Evolutionary conservation across 2,329 filamentous ascomycete species (phyloP).

Genomic region (Fusarium denticulatum): DNA sequence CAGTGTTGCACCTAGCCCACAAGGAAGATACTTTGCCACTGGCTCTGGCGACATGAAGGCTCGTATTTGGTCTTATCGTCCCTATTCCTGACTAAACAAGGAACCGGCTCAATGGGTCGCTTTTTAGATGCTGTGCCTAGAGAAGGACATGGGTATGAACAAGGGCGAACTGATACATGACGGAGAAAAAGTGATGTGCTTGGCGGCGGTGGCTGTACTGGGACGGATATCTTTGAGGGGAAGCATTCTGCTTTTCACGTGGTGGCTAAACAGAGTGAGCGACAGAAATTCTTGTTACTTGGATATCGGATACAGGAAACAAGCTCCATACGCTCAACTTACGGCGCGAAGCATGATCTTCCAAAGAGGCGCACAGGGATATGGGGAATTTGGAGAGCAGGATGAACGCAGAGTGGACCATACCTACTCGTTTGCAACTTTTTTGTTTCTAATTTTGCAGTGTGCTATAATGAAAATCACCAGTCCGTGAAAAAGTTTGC

Average conservation of each 20-base stretch:
- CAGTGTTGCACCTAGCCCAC: conserved; percentile 92
- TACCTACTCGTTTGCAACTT: conserved; percentile 36
- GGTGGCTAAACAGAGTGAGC: conserved; percentile 25
- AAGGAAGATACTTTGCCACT: conserved; percentile 89
- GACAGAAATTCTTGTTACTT: conserved; percentile 39
- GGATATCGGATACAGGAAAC: conserved; percentile 32
- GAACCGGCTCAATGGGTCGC: conserved; percentile 19
- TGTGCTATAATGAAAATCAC: conserved; percentile 44
- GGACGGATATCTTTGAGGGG: conserved; percentile 15
- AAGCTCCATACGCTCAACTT: conserved; percentile 25
- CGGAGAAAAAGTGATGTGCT: conserved; percentile 14
- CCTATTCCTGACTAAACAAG: conserved; percentile 49
- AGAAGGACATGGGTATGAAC: conserved; percentile 15
- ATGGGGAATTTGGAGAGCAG: conserved; percentile 39
- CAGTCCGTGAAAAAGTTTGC: conserved; percentile 14
- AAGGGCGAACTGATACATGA: conserved; percentile 15
- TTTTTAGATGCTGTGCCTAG: conserved; percentile 18
- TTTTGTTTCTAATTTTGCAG: conserved; percentile 31
- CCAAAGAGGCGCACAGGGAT: conserved; percentile 44
- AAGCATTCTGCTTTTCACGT: conserved; percentile 19
- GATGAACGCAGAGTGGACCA: conserved; percentile 22
- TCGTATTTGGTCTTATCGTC: conserved; percentile 90
- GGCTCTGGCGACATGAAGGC: conserved; percentile 98
- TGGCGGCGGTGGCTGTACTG: conserved; percentile 16
- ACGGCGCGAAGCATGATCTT: conserved; percentile 35